A percentile compares a stretch with the other conserved stretches of the same genome.
phyloP scores from a whole-genome alignment of 2,329 filamentous ascomycete species.

The Calonectria honghensis region DNA sequence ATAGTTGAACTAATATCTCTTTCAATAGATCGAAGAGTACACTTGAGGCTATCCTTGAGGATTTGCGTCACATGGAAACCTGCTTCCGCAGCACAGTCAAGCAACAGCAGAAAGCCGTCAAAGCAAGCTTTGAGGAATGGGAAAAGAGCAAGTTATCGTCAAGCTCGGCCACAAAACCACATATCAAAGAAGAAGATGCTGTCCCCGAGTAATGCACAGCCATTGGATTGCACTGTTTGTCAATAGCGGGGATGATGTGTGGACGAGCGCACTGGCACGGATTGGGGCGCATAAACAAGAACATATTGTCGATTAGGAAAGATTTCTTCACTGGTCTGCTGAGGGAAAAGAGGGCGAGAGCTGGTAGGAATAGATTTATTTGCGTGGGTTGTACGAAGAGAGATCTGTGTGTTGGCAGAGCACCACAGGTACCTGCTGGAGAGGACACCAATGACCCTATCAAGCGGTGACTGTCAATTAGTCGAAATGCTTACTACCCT shows the following conservation, averaged over 20 bases:
- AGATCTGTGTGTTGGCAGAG: background rate
- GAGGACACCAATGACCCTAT: background rate
- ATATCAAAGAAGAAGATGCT: background rate
- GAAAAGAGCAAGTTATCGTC: background rate
- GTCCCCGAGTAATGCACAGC: background rate
- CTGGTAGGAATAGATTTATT: background rate
- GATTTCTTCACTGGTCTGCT: background rate
- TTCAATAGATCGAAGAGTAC: background rate
- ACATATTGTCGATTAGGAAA: background rate
- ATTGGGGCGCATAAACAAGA: background rate
- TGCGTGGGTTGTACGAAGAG: background rate
- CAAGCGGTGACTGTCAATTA: background rate
- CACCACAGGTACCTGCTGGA: background rate
- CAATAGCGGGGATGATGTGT: background rate
- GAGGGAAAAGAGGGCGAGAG: background rate
- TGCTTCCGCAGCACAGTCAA: constrained; percentile 6
- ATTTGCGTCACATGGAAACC: constrained; percentile 13
- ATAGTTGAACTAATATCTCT: background rate
- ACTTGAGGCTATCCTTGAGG: constrained; percentile 8
- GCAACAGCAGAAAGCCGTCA: constrained; percentile 11
- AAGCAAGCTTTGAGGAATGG: constrained; percentile 14
- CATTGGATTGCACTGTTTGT: background rate
- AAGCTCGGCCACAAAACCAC: too few species aligned
- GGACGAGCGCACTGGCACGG: too few species aligned
- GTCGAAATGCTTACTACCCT: background rate